These are phyloP conservation scores for Globisporangium solare DNA, from an alignment of 352 stramenopile species.

Conservation along the genomic window DNA sequence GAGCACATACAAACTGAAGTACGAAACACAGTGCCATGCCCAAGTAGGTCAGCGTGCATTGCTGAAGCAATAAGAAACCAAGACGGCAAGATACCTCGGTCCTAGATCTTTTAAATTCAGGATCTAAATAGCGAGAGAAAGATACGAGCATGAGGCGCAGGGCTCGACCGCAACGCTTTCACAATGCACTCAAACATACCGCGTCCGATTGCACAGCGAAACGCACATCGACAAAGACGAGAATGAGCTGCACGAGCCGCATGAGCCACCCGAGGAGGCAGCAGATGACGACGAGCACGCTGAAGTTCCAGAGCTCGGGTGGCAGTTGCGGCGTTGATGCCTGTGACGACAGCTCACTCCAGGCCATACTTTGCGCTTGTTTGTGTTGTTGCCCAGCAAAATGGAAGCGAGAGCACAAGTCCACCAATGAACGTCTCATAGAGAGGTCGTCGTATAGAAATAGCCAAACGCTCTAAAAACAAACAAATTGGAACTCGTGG, in stretches of 20 bases:
- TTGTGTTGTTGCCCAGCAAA: no score
- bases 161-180: not conserved
- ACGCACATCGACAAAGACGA: conserved; percentile 35
- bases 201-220: conserved; percentile 33
- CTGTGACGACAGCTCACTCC: not conserved
- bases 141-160: not conserved
- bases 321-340: conserved; percentile 19
- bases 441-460: not conserved
- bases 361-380: not conserved
- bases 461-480: not conserved
- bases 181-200: conserved; percentile 19
- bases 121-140: conserved; percentile 9
- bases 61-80: no score
- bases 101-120: conserved; percentile 27
- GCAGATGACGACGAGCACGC: conserved; percentile 35
- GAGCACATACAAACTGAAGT: conserved; percentile 38
- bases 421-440: no score
- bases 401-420: no score
- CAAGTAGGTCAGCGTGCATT: no score
- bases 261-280: conserved; percentile 37
- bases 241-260: conserved; percentile 32
- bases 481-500: not conserved
- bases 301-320: conserved; percentile 62
- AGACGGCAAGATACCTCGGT: conserved; percentile 16
- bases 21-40: not conserved